Conservation (phyloP, 116 monocot genomes). For the Dioscorea cayenensis region DNA sequence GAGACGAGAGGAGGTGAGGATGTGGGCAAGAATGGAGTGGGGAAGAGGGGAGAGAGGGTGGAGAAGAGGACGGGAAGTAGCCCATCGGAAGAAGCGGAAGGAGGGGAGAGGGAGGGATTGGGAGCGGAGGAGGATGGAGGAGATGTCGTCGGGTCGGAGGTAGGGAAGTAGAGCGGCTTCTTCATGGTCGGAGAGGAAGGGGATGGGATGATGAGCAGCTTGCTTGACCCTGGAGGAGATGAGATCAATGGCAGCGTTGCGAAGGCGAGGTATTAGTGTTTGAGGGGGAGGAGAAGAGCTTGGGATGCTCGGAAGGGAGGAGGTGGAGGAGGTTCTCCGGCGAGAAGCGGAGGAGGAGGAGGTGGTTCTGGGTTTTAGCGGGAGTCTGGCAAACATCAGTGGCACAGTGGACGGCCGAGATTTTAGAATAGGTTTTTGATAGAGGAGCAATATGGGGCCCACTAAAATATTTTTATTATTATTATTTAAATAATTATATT, state of each 20-base stretch:
- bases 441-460: too few species aligned
- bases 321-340: neutral
- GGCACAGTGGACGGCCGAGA: too few species aligned
- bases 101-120: constrained; percentile 51
- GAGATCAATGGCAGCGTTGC: constrained; percentile 24
- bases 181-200: neutral
- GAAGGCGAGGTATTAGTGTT: constrained; percentile 50
- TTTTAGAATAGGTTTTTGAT: too few species aligned
- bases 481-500: too few species aligned
- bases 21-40: constrained; percentile 29
- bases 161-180: constrained; percentile 29
- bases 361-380: neutral
- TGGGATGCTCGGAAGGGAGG: neutral
- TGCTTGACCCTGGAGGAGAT: constrained; percentile 32
- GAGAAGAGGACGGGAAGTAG: constrained; percentile 17
- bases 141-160: constrained; percentile 30
- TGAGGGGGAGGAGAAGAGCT: neutral
- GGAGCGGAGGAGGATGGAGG: constrained; percentile 52
- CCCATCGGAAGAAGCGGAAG: constrained; percentile 52
- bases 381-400: too few species aligned
- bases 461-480: too few species aligned
- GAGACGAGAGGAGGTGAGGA: constrained; percentile 31
- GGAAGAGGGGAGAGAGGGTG: constrained; percentile 13
- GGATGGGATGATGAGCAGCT: constrained; percentile 1
- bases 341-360: neutral